Evolutionary conservation across 176 grass and related monocot genomes (phyloP).

Genomic region (Oryza meridionalis): DNA sequence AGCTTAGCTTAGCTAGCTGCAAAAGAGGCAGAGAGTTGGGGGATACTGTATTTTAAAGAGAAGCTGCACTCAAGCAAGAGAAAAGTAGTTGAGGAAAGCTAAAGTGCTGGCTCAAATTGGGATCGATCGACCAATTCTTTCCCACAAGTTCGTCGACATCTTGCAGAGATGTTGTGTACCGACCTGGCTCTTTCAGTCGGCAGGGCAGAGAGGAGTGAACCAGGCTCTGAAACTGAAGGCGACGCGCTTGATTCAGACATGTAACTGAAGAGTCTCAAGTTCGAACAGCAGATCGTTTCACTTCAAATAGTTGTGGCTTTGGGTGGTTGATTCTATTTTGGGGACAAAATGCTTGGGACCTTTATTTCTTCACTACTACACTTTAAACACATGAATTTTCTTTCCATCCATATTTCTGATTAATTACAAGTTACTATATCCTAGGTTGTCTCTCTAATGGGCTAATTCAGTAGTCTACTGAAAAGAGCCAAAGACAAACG

Average conservation of each 20-base stretch:
- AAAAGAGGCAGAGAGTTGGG: neutral
- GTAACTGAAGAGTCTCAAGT: neutral
- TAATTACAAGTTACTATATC: neutral
- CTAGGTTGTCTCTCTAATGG: neutral
- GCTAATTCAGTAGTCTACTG: neutral
- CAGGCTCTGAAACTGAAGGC: neutral
- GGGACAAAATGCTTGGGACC: neutral
- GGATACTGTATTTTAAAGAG: constrained; percentile 22
- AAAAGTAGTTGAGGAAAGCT: constrained; percentile 20
- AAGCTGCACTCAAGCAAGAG: constrained; percentile 30
- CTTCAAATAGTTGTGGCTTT: too few species aligned
- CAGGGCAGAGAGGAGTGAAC: too few species aligned
- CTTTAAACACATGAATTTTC: neutral
- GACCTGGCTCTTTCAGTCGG: neutral
- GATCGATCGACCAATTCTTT: constrained; percentile 4
- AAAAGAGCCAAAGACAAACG: constrained; percentile 1
- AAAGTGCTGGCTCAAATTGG: constrained; percentile 30
- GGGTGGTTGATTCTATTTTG: neutral
- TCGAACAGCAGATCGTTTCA: too few species aligned
- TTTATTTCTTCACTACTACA: neutral
- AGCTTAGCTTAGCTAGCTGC: neutral
- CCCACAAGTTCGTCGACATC: neutral
- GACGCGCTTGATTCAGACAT: neutral
- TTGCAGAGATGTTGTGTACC: neutral
- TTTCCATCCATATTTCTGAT: neutral